Evolutionary conservation across 176 grass and related monocot genomes (phyloP), one percentile per base, ranked within the genome.

Genomic region (Musa beccarii): DNA sequence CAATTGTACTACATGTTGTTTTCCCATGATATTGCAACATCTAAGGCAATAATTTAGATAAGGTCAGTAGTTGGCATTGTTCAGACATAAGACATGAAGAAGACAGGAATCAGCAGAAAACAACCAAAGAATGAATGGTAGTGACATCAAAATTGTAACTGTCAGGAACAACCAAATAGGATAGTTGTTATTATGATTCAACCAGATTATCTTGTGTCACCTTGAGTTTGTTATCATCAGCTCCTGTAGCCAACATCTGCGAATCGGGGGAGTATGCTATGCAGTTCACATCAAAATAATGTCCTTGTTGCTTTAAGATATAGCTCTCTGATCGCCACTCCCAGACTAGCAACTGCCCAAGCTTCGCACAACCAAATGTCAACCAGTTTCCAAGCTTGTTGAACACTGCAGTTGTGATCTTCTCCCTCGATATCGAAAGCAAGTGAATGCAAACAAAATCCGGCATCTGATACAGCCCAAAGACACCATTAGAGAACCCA

Each of bases 201-300:
- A 25, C 9, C 0, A 43, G 17, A 57, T 9, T 72, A 66, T 53
- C 56, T 10, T 12, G 22, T 54, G 68, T 64, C 5, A 99, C 90
- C 88, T 99, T 99, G 79, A 99, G 88, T 94, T 94, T 99, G 86
- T 99, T 94, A 78, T 99, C 88, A 61, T 99, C 95, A 74, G 95
- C 95, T 68, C 95, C 90, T 17, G 95, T 99, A 16, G 95, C 90
- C 76, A 99, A 59, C 84, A 99, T 82, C 79, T 99, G 88, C 21
- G 95, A 99, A 59, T 99, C 90, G 17, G 95, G 88, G n/a, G 95
- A 99, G 69, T 91, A 99, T 29, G 95, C 90, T 8, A 99, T 75
- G 78, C 88, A 99, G 67, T 94, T 99, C 8, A 99, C 95, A 84
- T 99, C 90, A 59, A 94, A 99, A 83, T 92, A 99, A 77, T 99